Percentiles rank a stretch among this genome's conserved stretches.
These are phyloP conservation scores for Stylonectria norvegica DNA, from an alignment of 2,329 filamentous ascomycete species.

Conservation along the genomic window DNA sequence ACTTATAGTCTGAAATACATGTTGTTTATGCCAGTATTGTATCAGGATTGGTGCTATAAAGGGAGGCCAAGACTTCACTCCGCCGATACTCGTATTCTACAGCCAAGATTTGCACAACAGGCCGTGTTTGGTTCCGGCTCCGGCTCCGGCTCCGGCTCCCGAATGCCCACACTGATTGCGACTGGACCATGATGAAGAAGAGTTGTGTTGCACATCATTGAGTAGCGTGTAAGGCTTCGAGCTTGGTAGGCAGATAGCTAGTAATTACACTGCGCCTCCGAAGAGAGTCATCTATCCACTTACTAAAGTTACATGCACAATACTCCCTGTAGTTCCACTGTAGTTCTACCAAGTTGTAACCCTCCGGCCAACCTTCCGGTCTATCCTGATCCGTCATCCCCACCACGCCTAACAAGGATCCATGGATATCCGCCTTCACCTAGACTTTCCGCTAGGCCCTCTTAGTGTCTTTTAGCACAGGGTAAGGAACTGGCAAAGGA, in stretches of 20 bases:
- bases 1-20: not conserved
- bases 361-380: slow-evolving; percentile 2
- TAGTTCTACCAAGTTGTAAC: not conserved
- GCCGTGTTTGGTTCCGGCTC: not conserved
- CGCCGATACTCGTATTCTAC: not conserved
- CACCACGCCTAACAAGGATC: no score
- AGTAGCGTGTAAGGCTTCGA: not conserved
- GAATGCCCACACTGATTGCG: not conserved
- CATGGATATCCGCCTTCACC: no score
- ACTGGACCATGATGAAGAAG: not conserved
- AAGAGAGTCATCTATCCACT: not conserved
- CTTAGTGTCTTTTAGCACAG: no score
- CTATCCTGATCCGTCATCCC: not conserved
- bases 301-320: not conserved
- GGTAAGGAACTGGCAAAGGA: no score
- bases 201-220: not conserved
- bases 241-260: not conserved
- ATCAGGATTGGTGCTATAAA: not conserved
- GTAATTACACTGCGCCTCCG: not conserved
- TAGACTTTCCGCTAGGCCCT: no score
- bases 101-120: not conserved
- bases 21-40: not conserved
- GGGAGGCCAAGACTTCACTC: not conserved
- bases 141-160: not conserved
- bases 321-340: not conserved